Evolutionary conservation across 1,284 basidiomycete genomes (phyloP), one percentile per base, ranked within the genome.

Genomic region (Athelia psychrophila): DNA sequence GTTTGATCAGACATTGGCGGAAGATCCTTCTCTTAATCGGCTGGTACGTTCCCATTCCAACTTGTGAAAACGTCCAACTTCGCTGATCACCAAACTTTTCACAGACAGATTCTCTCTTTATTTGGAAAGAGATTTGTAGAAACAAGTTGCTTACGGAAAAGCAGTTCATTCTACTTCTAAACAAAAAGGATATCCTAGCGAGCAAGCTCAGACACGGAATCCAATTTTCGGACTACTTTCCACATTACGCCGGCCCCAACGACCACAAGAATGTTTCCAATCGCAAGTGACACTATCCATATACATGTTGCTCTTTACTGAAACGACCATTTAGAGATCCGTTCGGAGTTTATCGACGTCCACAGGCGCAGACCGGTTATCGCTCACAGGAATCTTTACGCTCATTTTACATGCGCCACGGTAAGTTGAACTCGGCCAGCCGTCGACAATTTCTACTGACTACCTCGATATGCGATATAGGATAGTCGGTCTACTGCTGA

Each of bases 171-270:
- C 62, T 86, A 13, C 76, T 86, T 58, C 69, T 86, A 12, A 86
- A 86, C 68, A 86, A 86, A 59, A 73, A 74, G 53, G 84, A 86
- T 60, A 74, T 86, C 48, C 65, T 86, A 15, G 72, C 78, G 22
- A 63, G 67, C 24, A 83, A 84, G 58, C 70, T 86, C 16, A 68
- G 73, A 53, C 57, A 75, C 2, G 82, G 81, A 2, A 63, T 81
- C 20, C 66, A 69, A 51, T 83, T 86, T 55, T 67, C 71, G n/a
- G 71, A 76, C 27, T 81, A 77, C 56, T 77, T 85, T 8, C 73
- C 75, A 9, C 74, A 75, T 6, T 86, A 81, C 60, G 66, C 68
- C 48, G 72, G 73, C 54, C 72, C 76, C 3, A 86, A 86, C 56
- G 75, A 79, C 27, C 66, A 70, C 0, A 77, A 82, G 51, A 64